Conservation (phyloP, 2,329 filamentous ascomycete genomes). For the Claviceps sp. region DNA sequence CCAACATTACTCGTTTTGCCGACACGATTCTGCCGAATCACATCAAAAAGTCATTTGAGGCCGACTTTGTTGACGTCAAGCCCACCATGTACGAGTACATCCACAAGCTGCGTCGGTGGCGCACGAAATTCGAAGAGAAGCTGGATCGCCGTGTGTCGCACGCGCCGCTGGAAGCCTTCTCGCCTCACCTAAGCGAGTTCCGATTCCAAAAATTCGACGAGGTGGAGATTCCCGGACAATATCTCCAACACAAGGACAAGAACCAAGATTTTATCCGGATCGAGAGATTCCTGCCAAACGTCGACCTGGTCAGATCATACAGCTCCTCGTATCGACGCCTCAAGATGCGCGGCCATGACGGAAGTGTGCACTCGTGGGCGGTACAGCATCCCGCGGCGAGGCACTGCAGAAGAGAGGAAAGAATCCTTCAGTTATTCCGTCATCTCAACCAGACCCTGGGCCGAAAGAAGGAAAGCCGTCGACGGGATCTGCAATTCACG, state of each 20-base stretch:
- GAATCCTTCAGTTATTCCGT: slow-evolving; percentile 89
- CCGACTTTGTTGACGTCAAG: slow-evolving; percentile 90
- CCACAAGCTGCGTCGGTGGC: slow-evolving; percentile 87
- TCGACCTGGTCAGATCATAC: slow-evolving; percentile 83
- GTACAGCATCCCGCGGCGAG: slow-evolving; percentile 91
- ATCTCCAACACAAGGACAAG: slow-evolving; percentile 94
- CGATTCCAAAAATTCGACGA: slow-evolving; percentile 97
- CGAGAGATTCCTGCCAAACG: slow-evolving; percentile 88
- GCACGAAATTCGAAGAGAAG: slow-evolving; percentile 96
- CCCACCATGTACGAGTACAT: slow-evolving; percentile 99
- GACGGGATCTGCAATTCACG: slow-evolving; percentile 90
- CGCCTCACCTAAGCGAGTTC: slow-evolving; percentile 89
- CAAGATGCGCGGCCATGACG: slow-evolving; percentile 94
- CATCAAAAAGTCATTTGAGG: slow-evolving; percentile 91
- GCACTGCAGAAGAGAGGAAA: slow-evolving; percentile 85
- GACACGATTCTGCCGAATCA: slow-evolving; percentile 91
- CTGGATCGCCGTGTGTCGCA: slow-evolving; percentile 69
- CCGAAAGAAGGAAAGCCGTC: slow-evolving; percentile 88
- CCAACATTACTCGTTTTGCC: slow-evolving; percentile 91
- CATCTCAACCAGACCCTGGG: slow-evolving; percentile 88
- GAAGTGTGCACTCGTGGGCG: slow-evolving; percentile 90
- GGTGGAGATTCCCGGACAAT: slow-evolving; percentile 94
- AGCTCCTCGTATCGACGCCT: slow-evolving; percentile 84
- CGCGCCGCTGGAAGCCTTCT: slow-evolving; percentile 71
- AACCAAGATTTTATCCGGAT: slow-evolving; percentile 98